Evolutionary conservation across 2,329 filamentous ascomycete genomes (phyloP).

Genomic region (Ophiocordyceps camponoti-leonardi): DNA sequence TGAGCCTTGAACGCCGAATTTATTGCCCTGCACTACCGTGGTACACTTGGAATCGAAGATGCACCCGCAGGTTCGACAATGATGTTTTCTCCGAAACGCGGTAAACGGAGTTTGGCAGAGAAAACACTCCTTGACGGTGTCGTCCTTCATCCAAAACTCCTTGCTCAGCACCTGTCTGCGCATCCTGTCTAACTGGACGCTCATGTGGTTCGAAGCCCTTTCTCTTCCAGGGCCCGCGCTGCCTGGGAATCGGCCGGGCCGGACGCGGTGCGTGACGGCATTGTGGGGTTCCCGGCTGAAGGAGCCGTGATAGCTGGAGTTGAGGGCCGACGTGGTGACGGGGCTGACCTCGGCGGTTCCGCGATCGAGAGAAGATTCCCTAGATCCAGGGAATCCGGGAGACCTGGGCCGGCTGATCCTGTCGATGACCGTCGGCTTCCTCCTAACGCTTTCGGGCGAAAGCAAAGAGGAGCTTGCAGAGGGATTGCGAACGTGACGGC

Average conservation of each 20-base stretch:
- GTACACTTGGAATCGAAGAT: slow-evolving; percentile 98
- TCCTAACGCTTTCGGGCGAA: slow-evolving; percentile 19
- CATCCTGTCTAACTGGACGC: slow-evolving; percentile 50
- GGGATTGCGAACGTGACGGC: slow-evolving; percentile 14
- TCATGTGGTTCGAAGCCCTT: slow-evolving; percentile 40
- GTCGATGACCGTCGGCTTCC: slow-evolving; percentile 34
- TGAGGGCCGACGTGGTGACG: slow-evolving; percentile 40
- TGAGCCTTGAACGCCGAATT: slow-evolving; percentile 72
- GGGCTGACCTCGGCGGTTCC: slow-evolving; percentile 38
- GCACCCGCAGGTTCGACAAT: slow-evolving; percentile 91
- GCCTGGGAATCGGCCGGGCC: slow-evolving; percentile 34
- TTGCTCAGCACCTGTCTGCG: slow-evolving; percentile 78
- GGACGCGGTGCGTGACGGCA: slow-evolving; percentile 17
- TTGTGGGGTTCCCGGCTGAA: slow-evolving; percentile 29
- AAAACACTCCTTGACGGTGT: slow-evolving; percentile 95
- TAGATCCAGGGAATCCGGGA: slow-evolving; percentile 26
- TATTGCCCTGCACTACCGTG: slow-evolving; percentile 69
- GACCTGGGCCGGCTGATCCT: slow-evolving; percentile 32
- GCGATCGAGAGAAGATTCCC: slow-evolving; percentile 41
- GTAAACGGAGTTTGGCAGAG: slow-evolving; percentile 80
- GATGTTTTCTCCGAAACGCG: slow-evolving; percentile 88
- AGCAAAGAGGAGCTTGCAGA: slow-evolving; percentile 18
- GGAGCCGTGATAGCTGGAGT: slow-evolving; percentile 38
- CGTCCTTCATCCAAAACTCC: slow-evolving; percentile 98
- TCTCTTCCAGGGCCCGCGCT: slow-evolving; percentile 32